Base-by-base conservation (phyloP, 176 grass and related monocot species). In the Alopecurus myosuroides region DNA sequence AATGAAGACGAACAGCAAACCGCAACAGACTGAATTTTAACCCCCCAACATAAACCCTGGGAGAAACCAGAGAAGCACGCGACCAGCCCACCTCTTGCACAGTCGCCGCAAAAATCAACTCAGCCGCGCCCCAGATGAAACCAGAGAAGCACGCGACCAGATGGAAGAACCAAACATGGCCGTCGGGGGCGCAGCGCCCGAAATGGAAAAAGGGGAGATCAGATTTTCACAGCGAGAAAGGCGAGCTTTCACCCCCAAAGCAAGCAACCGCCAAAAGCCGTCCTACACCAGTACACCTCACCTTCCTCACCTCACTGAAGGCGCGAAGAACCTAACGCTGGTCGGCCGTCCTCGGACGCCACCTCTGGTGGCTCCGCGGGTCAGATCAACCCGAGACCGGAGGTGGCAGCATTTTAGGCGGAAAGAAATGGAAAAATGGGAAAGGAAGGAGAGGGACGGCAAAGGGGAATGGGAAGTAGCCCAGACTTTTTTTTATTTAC, bases 341-440 rank as follows among this genome's bases (percentile, higher is more conserved):
- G 30, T 25, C 10, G 51, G 28, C 76, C 58, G 63, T 42, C 84
- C 80, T 67, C 18, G 36, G 36, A 64, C 17, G 64, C 72, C 41
- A 72, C 78, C 79, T 37, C 53, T 42, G 8, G 23, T 10, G 3
- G 73, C 36, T 33, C 51, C 1, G 11, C 40, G 67, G 37, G 81
- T 90, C 85, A 87, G 85, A 91, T 84, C 58, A 84, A 80, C 81
- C 51, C 48, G 33, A 74, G 69, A 91, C 76, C 39, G 42, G 26
- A 74, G 42, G 28, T 2, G 22, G 22, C 36, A 40, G 73, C 73
- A 81, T 77, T 64, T 35, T 57, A 20, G 66, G 77, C 88, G 49
- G 74, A 49, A 76, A 79, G 69, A 48, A 3, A 51, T 0, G 19
- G 36, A 31, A 35, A 51, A 48, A 34, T 23, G 60, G 72, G 37